Base-by-base conservation (phyloP, 2,329 filamentous ascomycete species). In the Amphichorda felina region DNA sequence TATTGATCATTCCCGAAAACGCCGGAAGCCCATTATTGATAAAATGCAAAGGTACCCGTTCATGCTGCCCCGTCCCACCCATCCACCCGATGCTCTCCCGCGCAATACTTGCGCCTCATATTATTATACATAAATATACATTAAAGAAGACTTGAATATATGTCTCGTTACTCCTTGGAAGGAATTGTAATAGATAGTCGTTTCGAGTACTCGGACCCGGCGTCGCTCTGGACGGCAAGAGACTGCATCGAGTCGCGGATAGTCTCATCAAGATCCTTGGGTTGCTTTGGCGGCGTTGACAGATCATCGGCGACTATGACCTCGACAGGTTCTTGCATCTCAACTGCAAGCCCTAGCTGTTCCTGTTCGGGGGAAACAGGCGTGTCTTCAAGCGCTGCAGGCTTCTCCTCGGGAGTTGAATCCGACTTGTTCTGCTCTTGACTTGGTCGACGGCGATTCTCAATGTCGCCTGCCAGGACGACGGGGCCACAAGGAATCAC, bases 401-500 rank as follows among this genome's bases (percentile, higher is more conserved):
- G 13, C 27, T 29, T 29, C 27, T 29, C 27, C 21, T 13, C 33
- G 14, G 14, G 8, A 25, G 13, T 15, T 14, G 26, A n/a, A 10
- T 35, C 24, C 18, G 19, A 10, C 18, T 35, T 36, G 17, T 9
- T 14, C 19, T 27, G 18, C 11, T 45, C 43, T 19, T 44, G 39
- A 17, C 44, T 44, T 14, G 33, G 25, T 10, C 44, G 35, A 17
- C 43, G 38, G 27, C 41, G 41, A 24, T 40, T 41, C 7, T 43
- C 43, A 4, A 16, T 18, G 19, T 33, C 40, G 19, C 42, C 39
- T 39, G 32, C n/a, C 5, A 44, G 38, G 5, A 48, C 22, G 33
- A 7, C n/a, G 8, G 27, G 30, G 10, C 22, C 22, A 15, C 33
- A 38, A 2, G 89, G 91, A 10, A 96, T 63, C 2, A 98, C 86